These are phyloP conservation scores for Yamadazyma buinensis DNA, from an alignment of 1,139 yeast species.

Conservation along the genomic window DNA sequence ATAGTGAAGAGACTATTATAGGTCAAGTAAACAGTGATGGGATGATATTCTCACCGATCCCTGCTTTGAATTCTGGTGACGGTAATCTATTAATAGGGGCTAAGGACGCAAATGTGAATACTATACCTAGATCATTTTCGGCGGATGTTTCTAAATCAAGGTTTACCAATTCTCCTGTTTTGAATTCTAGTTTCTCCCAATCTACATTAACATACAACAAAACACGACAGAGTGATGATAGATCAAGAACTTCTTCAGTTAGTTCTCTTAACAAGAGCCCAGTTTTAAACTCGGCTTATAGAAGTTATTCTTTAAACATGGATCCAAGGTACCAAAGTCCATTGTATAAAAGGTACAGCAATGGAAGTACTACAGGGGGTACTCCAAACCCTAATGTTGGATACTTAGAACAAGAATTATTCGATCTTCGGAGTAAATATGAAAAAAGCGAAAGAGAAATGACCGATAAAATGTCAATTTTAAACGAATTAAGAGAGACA, in stretches of 20 bases:
- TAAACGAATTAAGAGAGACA: constrained; percentile 40
- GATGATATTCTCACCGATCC: neutral
- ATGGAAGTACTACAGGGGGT: constrained; percentile 2
- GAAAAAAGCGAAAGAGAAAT: constrained; percentile 25
- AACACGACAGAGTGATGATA: constrained; percentile 1
- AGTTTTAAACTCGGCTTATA: constrained; percentile 3
- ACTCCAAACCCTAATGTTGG: neutral
- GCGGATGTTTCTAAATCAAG: constrained; percentile 8
- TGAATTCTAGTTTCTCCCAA: neutral
- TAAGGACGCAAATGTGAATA: neutral
- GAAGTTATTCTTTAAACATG: constrained; percentile 8
- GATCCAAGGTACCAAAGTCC: constrained; percentile 5
- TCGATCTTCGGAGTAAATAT: constrained; percentile 16
- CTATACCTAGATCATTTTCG: constrained; percentile 8
- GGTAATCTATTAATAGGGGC: too few relatives aligned
- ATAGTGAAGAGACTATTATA: neutral
- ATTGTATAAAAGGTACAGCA: constrained; percentile 5
- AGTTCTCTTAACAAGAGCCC: constrained; percentile 12
- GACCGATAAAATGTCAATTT: constrained; percentile 31
- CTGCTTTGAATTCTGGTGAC: neutral
- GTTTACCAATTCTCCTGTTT: neutral
- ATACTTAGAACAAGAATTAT: constrained; percentile 15
- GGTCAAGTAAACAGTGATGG: neutral
- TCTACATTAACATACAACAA: neutral
- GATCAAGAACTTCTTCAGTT: constrained; percentile 13